phyloP scores from a whole-genome alignment of 352 stramenopile genomes.

The Phytophthora multivora region DNA sequence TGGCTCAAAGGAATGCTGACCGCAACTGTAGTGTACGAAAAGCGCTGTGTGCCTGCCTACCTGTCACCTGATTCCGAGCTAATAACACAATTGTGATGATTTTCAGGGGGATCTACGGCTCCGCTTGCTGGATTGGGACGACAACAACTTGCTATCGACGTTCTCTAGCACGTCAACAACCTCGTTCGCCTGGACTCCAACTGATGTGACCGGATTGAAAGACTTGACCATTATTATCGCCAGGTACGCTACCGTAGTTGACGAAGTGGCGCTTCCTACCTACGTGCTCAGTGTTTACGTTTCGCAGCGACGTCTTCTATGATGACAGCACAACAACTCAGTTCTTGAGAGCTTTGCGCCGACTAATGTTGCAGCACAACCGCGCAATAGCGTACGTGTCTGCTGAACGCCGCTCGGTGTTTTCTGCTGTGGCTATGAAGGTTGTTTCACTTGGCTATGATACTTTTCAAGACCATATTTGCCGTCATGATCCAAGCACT shows the following conservation, averaged over 20 bases:
- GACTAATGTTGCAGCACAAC: constrained; percentile 41
- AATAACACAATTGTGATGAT: constrained; percentile 1
- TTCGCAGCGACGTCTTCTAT: constrained; percentile 72
- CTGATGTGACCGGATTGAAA: constrained; percentile 23
- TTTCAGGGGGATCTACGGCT: constrained; percentile 29
- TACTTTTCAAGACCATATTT: constrained; percentile 50
- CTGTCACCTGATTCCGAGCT: neutral
- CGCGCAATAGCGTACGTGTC: constrained; percentile 36
- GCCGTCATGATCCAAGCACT: constrained; percentile 33
- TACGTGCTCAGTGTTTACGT: neutral
- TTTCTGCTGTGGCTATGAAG: constrained; percentile 52
- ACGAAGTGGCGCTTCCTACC: too few relatives aligned
- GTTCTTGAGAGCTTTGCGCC: constrained; percentile 47
- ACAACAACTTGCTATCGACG: neutral
- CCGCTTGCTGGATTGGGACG: constrained; percentile 21
- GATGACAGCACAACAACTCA: constrained; percentile 47
- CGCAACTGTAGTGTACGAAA: constrained; percentile 33
- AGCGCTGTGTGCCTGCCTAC: neutral
- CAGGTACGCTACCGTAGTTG: constrained; percentile 32
- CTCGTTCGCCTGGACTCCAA: constrained; percentile 31
- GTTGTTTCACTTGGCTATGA: constrained; percentile 64
- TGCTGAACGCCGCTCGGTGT: constrained; percentile 59
- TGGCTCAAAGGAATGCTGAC: constrained; percentile 43
- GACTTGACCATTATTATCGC: constrained; percentile 33
- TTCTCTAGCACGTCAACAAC: neutral